Base-by-base conservation (phyloP, 352 stramenopile species). In the Phytopythium ostracodes region DNA sequence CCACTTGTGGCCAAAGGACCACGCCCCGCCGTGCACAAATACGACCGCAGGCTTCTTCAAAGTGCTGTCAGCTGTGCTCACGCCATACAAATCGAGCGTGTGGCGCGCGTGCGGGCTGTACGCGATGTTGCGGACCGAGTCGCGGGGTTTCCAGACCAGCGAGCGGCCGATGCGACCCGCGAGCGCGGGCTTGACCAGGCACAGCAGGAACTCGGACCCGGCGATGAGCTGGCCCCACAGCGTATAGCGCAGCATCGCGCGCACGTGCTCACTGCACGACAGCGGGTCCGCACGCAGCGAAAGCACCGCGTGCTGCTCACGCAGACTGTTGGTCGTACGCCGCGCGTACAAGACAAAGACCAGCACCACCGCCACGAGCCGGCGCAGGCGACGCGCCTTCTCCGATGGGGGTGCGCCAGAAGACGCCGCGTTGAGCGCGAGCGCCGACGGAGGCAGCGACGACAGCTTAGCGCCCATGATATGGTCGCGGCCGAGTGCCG, bases 21-120 rank as follows among this genome's bases (percentile, higher is more conserved):
- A 92, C n/a, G 77, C 84, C n/a, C 90, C 92, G 50, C 93, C 93
- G 24, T 95, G 88, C 61, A 97, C 73, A 61, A 98, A 98, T 35
- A 98, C 71, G 8, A 98, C 62, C 33, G 98, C 85, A 14, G 92
- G 92, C 50, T 64, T 74, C 46, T 53, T n/a, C 12, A 2, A 4
- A 11, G 10, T 10, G 46, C 46, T 12, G 14, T 15, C 51, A 17
- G 15, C 15, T 20, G 44, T 60, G 27, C 76, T 42, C 25, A 79
- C 70, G 22, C 81, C 83, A 43, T 89, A 90, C 36, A 92, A 47
- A 57, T 92, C 81, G 10, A 92, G 61, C 11, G 60, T 76, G 43
- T 89, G 76, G 62, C 83, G 83, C 40, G 68, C 62, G 59, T 90
- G 67, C 20, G 62, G 64, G 18, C 77, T 79, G 54, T 90, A 90